Evolutionary conservation across 2,329 filamentous ascomycete genomes (phyloP).

Genomic region (Davidsoniella eucalypti): DNA sequence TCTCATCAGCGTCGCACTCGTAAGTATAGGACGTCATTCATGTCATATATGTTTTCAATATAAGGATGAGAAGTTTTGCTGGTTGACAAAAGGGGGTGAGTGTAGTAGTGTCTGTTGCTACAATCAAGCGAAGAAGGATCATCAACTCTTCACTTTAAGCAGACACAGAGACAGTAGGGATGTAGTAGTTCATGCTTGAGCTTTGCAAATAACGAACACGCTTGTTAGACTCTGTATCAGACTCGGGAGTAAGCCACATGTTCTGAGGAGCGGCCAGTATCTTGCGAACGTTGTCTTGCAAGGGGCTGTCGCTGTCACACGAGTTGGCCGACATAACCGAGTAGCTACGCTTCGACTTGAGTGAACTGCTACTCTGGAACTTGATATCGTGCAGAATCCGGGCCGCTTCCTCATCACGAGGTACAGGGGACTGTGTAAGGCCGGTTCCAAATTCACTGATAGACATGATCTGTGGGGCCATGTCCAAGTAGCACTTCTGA

Average conservation of each 20-base stretch:
- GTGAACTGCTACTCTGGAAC: not conserved
- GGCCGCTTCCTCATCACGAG: constrained; percentile 4
- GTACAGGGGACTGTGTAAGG: not conserved
- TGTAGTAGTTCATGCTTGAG: not conserved
- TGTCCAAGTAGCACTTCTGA: constrained; percentile 30
- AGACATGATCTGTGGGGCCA: not conserved
- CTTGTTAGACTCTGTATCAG: constrained; percentile 9
- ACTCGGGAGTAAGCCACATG: constrained; percentile 21
- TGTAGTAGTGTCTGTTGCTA: too few species aligned
- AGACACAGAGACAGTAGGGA: not conserved
- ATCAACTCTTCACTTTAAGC: too few species aligned
- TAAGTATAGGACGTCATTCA: too few species aligned
- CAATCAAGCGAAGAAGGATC: too few species aligned
- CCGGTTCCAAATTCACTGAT: constrained; percentile 2
- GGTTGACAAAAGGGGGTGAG: not conserved
- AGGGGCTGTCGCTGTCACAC: constrained; percentile 38
- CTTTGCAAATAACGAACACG: not conserved
- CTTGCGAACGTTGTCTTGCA: constrained; percentile 52
- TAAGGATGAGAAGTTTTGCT: not conserved
- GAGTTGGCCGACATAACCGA: constrained; percentile 19
- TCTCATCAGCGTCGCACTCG: too few species aligned
- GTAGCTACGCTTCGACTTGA: constrained; percentile 7
- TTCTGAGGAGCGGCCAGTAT: constrained; percentile 29
- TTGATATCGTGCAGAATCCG: constrained; percentile 7
- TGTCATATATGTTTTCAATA: not conserved